A percentile compares a stretch with the other conserved stretches of the same genome.
phyloP scores from a whole-genome alignment of 108 stramenopile species.

The Cyclotella atomus region DNA sequence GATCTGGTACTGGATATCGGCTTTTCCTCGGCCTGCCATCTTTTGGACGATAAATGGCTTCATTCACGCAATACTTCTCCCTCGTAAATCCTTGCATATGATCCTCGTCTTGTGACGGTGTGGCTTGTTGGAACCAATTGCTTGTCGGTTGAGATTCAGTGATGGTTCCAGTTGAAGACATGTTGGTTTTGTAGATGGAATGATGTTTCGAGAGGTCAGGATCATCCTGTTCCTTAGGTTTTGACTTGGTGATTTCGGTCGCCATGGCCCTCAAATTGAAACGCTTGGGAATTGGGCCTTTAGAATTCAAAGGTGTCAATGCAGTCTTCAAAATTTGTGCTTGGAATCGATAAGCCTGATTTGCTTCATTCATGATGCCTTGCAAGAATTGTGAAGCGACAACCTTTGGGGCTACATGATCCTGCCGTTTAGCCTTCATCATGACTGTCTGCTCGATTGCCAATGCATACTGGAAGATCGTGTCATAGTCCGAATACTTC shows the following conservation, averaged over 20 bases:
- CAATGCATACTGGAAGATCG: not conserved
- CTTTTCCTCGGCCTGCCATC: not conserved
- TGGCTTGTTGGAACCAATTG: not conserved
- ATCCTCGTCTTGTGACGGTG: not conserved
- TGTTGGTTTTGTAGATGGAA: not conserved
- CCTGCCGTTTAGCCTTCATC: not conserved
- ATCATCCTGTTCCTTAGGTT: not conserved
- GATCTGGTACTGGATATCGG: not conserved
- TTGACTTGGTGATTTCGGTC: not conserved
- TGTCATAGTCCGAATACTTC: not conserved
- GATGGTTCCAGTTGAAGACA: too few relatives aligned
- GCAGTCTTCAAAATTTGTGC: not conserved
- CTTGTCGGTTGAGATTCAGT: not conserved
- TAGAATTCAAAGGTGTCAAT: not conserved
- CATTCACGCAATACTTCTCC: not conserved
- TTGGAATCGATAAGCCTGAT: not conserved
- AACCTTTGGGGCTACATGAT: not conserved
- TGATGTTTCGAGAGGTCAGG: too few relatives aligned
- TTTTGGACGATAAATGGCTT: not conserved
- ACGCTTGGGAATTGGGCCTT: not conserved
- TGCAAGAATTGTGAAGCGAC: not conserved
- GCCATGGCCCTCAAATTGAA: not conserved
- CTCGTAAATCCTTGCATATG: not conserved
- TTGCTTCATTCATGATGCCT: not conserved
- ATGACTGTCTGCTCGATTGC: not conserved